These are phyloP conservation scores for Rhynchospora tenuis DNA, from an alignment of 176 grass and related monocot species.

Conservation along the genomic window DNA sequence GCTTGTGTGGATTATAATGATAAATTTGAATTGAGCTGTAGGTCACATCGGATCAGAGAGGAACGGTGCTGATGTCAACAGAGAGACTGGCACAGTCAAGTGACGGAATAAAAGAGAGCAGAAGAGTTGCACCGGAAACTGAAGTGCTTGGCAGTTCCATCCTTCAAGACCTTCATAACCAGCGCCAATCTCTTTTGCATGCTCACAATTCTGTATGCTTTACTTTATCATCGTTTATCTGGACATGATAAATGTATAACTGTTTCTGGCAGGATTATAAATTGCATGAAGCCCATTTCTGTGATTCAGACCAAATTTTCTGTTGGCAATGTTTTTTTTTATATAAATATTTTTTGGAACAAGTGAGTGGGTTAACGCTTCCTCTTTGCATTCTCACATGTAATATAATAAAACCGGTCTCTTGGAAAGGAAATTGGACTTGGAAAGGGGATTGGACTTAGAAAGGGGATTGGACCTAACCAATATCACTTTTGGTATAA, in stretches of 20 bases:
- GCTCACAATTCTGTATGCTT: conserved; percentile 68
- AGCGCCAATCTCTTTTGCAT: conserved; percentile 87
- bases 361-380: neutral
- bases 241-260: neutral
- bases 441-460: neutral
- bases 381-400: neutral
- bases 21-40: conserved; percentile 19
- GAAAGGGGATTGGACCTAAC: neutral
- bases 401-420: neutral
- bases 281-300: neutral
- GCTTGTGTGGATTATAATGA: neutral
- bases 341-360: neutral
- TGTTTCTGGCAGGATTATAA: neutral
- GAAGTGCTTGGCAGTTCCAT: conserved; percentile 82
- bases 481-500: neutral
- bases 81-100: conserved; percentile 78
- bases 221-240: neutral
- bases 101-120: conserved; percentile 72
- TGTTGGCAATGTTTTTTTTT: neutral
- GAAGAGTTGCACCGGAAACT: conserved; percentile 64
- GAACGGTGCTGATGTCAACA: conserved; percentile 75
- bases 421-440: neutral
- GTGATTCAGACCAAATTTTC: too few relatives aligned
- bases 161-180: conserved; percentile 88
- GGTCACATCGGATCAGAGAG: conserved; percentile 87